Conservation (phyloP, 495 filamentous ascomycete species). For the Tuber calosporum region DNA sequence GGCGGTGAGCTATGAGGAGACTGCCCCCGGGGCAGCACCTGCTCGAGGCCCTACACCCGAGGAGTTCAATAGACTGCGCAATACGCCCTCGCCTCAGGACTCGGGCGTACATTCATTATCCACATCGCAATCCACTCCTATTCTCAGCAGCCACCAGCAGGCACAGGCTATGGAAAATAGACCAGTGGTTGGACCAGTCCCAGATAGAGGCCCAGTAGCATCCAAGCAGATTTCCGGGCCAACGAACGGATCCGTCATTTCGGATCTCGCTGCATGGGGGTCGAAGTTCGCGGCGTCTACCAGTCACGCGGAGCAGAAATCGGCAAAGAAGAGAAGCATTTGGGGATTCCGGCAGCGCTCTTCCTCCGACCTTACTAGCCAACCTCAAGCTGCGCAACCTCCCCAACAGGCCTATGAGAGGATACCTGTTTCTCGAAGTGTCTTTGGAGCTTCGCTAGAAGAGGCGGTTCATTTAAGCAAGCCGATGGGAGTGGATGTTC, state of each 20-base stretch:
- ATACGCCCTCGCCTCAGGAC: slow-evolving; percentile 48
- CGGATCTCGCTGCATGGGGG: slow-evolving; percentile 81
- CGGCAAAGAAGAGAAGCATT: slow-evolving; percentile 82
- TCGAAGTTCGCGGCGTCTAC: slow-evolving; percentile 25
- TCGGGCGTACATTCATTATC: slow-evolving; percentile 34
- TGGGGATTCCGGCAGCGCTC: slow-evolving; percentile 76
- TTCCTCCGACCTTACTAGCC: slow-evolving; percentile 51
- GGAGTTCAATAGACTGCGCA: slow-evolving; percentile 36
- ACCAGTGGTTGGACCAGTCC: slow-evolving; percentile 9
- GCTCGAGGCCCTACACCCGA: slow-evolving; percentile 48
- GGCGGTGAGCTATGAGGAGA: slow-evolving; percentile 76
- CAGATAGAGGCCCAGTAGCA: slow-evolving; percentile 26
- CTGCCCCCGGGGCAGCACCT: slow-evolving; percentile 64
- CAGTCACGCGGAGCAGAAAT: slow-evolving; percentile 58
- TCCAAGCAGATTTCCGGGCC: slow-evolving; percentile 73
- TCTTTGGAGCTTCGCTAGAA: slow-evolving; percentile 77
- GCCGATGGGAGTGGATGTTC: slow-evolving; percentile 61
- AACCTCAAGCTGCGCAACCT: slow-evolving; percentile 5
- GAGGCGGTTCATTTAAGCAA: slow-evolving; percentile 78
- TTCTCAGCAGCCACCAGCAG: background rate
- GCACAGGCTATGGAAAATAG: background rate
- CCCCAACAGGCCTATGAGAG: slow-evolving; percentile 29
- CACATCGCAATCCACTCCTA: slow-evolving; percentile 42
- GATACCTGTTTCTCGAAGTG: slow-evolving; percentile 42
- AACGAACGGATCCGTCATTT: slow-evolving; percentile 76